These are phyloP conservation scores for Phoma sp. DNA, from an alignment of 2,329 filamentous ascomycete species.

Conservation along the genomic window DNA sequence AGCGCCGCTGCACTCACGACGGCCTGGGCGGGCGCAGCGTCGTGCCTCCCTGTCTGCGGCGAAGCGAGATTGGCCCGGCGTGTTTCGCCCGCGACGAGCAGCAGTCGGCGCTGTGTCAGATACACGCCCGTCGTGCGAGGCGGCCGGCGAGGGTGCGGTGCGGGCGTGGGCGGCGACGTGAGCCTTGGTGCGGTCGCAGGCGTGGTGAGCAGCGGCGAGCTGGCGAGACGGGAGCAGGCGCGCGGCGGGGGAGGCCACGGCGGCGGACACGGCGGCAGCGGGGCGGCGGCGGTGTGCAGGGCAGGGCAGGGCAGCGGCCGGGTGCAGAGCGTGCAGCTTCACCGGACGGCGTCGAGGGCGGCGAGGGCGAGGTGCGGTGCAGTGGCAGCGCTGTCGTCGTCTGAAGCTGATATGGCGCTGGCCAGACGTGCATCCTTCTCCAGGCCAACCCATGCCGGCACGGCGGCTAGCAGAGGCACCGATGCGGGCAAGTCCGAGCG, in stretches of 20 bases:
- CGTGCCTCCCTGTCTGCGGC: conserved; percentile 42
- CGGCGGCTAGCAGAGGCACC: conserved; percentile 11
- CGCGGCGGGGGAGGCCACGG: conserved; percentile 4
- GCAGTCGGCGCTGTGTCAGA: conserved; percentile 30
- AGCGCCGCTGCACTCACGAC: conserved; percentile 18
- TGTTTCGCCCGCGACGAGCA: conserved; percentile 33
- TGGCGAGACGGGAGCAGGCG: conserved; percentile 4
- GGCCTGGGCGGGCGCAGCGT: background rate
- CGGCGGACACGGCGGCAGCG: background rate
- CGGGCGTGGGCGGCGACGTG: too few species aligned
- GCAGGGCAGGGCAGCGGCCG: background rate
- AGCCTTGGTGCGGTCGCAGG: too few species aligned
- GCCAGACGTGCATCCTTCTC: conserved; percentile 5
- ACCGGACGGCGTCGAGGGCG: background rate
- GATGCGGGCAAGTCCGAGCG: conserved; percentile 12
- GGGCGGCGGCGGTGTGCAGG: background rate
- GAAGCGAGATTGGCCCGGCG: conserved; percentile 49
- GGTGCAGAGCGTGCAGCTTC: background rate
- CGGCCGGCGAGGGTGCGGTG: conserved; percentile 2
- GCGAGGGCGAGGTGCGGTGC: background rate
- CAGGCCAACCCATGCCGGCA: conserved; percentile 14
- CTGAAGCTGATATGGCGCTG: conserved; percentile 7
- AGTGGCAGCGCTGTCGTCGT: background rate
- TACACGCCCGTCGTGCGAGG: conserved; percentile 14
- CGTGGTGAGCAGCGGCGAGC: too few species aligned